phyloP scores from a whole-genome alignment of 2,329 filamentous ascomycete genomes.

The Colletotrichum sp. region DNA sequence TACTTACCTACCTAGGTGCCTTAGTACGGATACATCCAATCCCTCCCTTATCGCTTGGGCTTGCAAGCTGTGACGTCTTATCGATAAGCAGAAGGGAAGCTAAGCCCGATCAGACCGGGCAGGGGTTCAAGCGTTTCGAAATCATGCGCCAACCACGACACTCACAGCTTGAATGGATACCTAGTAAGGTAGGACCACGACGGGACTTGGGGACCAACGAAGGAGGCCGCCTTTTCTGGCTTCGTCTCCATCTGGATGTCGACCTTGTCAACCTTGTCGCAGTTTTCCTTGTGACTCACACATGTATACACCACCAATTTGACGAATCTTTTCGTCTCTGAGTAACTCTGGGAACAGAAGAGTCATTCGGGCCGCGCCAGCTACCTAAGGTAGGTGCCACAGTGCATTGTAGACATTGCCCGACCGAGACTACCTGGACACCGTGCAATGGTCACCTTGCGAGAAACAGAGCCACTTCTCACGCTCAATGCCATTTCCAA shows the following conservation, averaged over 20 bases:
- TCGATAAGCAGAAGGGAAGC: slow-evolving; percentile 7
- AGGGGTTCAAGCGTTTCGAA: slow-evolving; percentile 7
- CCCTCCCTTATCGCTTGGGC: background rate
- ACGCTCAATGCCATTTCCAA: background rate
- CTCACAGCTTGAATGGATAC: background rate
- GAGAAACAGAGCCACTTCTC: background rate
- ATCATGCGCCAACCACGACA: background rate
- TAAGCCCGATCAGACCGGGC: background rate
- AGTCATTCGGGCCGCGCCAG: background rate
- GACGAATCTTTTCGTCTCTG: background rate
- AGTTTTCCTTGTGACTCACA: background rate
- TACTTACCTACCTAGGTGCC: background rate
- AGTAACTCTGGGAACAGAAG: background rate
- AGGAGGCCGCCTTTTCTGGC: background rate
- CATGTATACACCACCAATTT: background rate
- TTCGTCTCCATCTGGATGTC: background rate
- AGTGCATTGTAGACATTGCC: background rate
- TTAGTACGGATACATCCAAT: background rate
- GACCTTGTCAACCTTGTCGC: background rate
- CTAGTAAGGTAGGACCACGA: background rate
- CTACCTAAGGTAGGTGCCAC: background rate
- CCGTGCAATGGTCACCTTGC: background rate
- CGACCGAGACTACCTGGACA: background rate
- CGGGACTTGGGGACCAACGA: background rate
- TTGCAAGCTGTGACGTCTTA: background rate